phyloP scores from a whole-genome alignment of 2,329 filamentous ascomycete genomes.

The Sclerotinia glacialis region DNA sequence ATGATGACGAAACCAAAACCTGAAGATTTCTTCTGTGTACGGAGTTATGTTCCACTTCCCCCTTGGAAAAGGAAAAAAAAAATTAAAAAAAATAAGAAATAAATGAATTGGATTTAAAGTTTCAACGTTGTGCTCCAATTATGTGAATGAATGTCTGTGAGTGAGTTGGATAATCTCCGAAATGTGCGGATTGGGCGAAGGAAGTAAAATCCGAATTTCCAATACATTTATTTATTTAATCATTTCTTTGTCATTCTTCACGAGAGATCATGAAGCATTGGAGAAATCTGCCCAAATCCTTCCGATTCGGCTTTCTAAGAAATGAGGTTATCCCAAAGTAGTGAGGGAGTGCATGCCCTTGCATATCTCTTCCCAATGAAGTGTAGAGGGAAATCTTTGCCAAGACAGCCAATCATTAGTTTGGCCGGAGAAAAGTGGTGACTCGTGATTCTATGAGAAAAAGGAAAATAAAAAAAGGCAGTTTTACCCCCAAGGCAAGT shows the following conservation, averaged over 20 bases:
- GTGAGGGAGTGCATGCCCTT: neutral
- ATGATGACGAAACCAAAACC: neutral
- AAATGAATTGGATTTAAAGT: neutral
- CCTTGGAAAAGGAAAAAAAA: neutral
- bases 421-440: neutral
- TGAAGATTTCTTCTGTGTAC: neutral
- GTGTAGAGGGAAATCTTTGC: neutral
- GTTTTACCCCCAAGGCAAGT: neutral
- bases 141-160: neutral
- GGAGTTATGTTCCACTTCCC: neutral
- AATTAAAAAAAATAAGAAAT: neutral
- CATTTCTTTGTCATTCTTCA: no score
- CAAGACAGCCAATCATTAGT: neutral
- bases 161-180: neutral
- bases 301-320: no score
- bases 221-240: no score
- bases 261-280: no score
- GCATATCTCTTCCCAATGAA: neutral
- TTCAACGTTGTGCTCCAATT: conserved; percentile 1
- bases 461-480: neutral
- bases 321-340: neutral
- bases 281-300: no score
- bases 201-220: no score
- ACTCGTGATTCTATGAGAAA: no score
- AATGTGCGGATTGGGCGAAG: neutral